Evolutionary conservation across 1,139 yeast genomes (phyloP), one percentile per base, ranked within the genome.

Genomic region (Hanseniaspora uvarum): DNA sequence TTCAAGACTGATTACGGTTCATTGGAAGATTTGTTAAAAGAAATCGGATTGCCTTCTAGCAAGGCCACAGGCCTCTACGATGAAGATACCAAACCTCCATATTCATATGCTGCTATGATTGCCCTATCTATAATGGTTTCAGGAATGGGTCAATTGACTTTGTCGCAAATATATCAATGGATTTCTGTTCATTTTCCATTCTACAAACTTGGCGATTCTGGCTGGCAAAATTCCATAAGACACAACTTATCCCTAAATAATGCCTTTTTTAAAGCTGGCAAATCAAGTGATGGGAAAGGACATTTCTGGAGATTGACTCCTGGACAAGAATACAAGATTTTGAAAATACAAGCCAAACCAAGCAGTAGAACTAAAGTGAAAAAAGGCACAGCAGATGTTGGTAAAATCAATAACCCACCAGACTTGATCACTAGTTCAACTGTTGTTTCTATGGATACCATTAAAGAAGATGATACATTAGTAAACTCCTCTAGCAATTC

Each of bases 271-370:
- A 92, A 92, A 69, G 87, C 94, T 38, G 95, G 86, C 60, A 84
- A 92, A 65, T 89, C 96, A 16, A 84, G 86, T 61, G 95, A 86
- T 67, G 97, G 97, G 6, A 92, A 92, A 70, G 98, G 98, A 34
- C 95, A 89, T 70, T 92, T 84, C 68, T 94, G 98, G 98, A 81
- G 86, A 61, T 86, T 92, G 54, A 88, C 83, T 58, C 73, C 79
- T 23, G 96, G 95, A 4, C 79, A 76, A 63, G 96, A 89, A 67
- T 79, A 79, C 59, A 87, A 83, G 66, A 92, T 92, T 63, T 74
- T 86, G 63, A 85, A 81, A 64, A 79, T 78, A 6, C 77, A 81
- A 62, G 68, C 72, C 53, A 50, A 50, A 16, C 53, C 53, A n/a
- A 50, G 53, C 31, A 50, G 48, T 11, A 72, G 71, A 43, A 76